phyloP scores from a whole-genome alignment of 2,329 filamentous ascomycete genomes.

The Emmonsiellopsis sp. region DNA sequence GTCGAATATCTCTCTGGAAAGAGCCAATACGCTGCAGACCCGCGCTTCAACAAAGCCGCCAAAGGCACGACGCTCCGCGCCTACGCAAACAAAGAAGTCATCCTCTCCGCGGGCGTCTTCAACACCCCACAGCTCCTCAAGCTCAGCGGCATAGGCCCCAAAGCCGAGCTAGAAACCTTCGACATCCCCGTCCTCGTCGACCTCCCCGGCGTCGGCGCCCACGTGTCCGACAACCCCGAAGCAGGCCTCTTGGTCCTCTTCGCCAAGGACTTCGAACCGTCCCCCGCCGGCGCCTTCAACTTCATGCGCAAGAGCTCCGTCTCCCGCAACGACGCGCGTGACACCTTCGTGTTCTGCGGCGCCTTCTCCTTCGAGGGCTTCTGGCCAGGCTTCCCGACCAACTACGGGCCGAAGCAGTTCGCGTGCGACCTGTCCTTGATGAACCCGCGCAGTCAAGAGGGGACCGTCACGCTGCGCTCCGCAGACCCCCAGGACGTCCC shows the following conservation, averaged over 20 bases:
- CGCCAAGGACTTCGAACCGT: background rate
- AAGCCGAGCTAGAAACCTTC: conserved; percentile 43
- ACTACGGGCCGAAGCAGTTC: background rate
- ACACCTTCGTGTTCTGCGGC: background rate
- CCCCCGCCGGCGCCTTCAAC: background rate
- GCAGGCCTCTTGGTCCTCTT: background rate
- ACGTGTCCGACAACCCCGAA: conserved; percentile 55
- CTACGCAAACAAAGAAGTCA: conserved; percentile 37
- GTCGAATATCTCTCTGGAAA: conserved; percentile 43
- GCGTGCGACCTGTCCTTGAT: background rate
- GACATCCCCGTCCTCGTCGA: conserved; percentile 48
- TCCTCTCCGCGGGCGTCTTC: conserved; percentile 47
- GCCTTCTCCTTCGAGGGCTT: conserved; percentile 2
- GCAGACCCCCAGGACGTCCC: conserved; percentile 6
- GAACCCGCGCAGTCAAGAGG: conserved; percentile 2
- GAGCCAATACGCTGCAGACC: conserved; percentile 40
- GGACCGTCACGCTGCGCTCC: conserved; percentile 8
- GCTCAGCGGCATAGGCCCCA: conserved; percentile 54
- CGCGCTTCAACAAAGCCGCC: conserved; percentile 18
- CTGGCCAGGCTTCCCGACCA: conserved; percentile 1
- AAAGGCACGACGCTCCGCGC: conserved; percentile 22
- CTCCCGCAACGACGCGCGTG: background rate
- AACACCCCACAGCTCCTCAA: conserved; percentile 58
- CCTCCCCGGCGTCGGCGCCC: conserved; percentile 54
- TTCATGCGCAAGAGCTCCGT: background rate